Base-by-base conservation (phyloP, 768 basidiomycete species). In the Serendipita sp. region DNA sequence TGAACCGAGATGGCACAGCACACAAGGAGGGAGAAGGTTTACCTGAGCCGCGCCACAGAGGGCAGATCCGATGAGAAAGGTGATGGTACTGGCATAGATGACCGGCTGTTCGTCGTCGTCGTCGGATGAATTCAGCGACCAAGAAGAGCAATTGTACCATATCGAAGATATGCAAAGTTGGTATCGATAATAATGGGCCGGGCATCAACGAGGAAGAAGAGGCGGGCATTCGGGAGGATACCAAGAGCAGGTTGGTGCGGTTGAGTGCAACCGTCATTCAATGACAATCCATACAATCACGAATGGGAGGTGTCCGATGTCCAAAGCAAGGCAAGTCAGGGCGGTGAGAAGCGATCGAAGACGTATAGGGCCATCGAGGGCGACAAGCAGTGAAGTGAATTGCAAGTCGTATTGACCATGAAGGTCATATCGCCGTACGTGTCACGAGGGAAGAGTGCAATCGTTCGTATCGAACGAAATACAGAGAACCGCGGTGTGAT, bases 31-130 rank as follows among this genome's bases (percentile, higher is more conserved):
- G 47, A 37, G 32, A 38, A 2, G 30, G 64, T 74, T 70, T 72
- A 87, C 89, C 77, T 83, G 77, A 46, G 90, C 86, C 60, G 80
- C 77, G 63, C 88, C 90, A 72, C 88, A 91, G 30, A 92, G 79
- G 46, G 85, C 74, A n/a, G 89, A 91, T 28, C 90, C 90, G 56
- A 87, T 68, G 24, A 86, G 78, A 70, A 92, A 92, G 63, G 90
- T 77, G 15, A 79, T 64, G 71, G 92, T 89, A 74, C 89, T 89
- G 13, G 77, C 75, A 74, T 83, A 89, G 35, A 92, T 75, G 56
- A 91, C 78, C 65, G 72, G 78, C 89, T 92, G 70, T 32, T 18
- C 5, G 48, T 7, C n/a, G 45, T 46, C 45, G 34, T 38, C 18
- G 35, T 32, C 13, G 41, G 35, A 30, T 11, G 16, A 32, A 35